Conservation (phyloP, 805 yeast genomes). For the Maudiozyma serrabonitensis region DNA sequence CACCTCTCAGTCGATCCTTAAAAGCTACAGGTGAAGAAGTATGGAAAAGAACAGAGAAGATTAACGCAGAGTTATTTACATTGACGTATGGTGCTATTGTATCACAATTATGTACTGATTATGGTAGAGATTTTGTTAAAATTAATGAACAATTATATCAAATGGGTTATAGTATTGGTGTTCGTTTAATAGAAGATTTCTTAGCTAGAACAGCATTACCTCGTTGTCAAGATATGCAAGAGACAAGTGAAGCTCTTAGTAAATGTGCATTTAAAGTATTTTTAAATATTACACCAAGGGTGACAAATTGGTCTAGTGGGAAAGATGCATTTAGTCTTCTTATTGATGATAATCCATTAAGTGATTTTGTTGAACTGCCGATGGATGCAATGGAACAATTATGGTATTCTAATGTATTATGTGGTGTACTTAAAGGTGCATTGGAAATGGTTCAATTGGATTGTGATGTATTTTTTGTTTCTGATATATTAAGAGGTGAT, state of each 20-base stretch:
- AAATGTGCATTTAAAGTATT: constrained; percentile 88
- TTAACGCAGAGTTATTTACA: constrained; percentile 89
- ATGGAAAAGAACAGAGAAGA: constrained; percentile 85
- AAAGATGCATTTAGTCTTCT: constrained; percentile 64
- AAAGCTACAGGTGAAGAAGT: constrained; percentile 68
- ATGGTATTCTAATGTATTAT: constrained; percentile 87
- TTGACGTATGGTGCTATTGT: constrained; percentile 91
- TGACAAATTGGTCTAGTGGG: constrained; percentile 69
- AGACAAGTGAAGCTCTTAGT: constrained; percentile 77
- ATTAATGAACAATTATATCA: constrained; percentile 78
- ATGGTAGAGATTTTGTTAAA: constrained; percentile 58
- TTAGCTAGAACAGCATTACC: constrained; percentile 80
- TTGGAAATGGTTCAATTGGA: constrained; percentile 93
- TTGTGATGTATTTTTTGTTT: constrained; percentile 70
- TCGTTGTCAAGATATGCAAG: constrained; percentile 69
- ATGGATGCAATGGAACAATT: constrained; percentile 63
- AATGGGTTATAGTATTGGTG: constrained; percentile 94
- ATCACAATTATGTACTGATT: constrained; percentile 80
- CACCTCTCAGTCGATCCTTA: constrained; percentile 17
- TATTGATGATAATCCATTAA: constrained; percentile 77
- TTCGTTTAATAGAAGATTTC: constrained; percentile 85
- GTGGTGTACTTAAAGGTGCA: constrained; percentile 87
- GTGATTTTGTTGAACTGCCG: constrained; percentile 92
- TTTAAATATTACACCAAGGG: constrained; percentile 67
- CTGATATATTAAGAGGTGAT: constrained; percentile 78